Evolutionary conservation across 306 rosid species (phyloP).

Genomic region (Cicer chorassanicum): DNA sequence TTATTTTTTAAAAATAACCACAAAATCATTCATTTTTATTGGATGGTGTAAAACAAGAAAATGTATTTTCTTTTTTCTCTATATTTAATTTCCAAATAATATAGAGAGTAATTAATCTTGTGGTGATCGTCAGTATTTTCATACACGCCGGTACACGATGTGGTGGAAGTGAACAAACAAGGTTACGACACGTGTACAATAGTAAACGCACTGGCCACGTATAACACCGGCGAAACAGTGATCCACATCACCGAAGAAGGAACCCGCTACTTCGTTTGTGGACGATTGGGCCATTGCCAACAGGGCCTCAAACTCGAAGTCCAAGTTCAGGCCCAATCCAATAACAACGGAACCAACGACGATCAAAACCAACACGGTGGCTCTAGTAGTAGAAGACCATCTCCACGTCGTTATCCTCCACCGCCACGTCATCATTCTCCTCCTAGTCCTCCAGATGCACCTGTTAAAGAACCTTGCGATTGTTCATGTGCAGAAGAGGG

Average conservation of each 20-base stretch:
- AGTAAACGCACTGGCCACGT: slow-evolving; percentile 51
- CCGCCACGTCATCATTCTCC: not conserved
- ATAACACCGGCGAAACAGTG: slow-evolving; percentile 67
- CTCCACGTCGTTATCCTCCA: slow-evolving; percentile 20
- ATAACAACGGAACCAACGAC: slow-evolving; percentile 43
- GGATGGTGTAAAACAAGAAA: too few species aligned
- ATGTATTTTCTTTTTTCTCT: too few species aligned
- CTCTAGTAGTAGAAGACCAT: not conserved
- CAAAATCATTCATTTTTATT: too few species aligned
- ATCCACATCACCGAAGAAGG: slow-evolving; percentile 56
- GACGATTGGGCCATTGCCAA: slow-evolving; percentile 64
- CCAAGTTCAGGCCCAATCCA: slow-evolving; percentile 54
- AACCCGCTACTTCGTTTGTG: slow-evolving; percentile 73
- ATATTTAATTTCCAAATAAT: too few species aligned
- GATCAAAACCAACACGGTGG: not conserved
- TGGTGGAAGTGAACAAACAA: slow-evolving; percentile 61
- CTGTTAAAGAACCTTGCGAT: slow-evolving; percentile 35
- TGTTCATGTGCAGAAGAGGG: slow-evolving; percentile 32
- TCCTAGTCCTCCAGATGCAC: not conserved
- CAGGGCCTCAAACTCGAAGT: slow-evolving; percentile 74
- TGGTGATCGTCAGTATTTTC: slow-evolving; percentile 64
- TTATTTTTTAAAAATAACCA: too few species aligned
- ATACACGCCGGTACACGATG: slow-evolving; percentile 77
- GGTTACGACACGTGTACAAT: slow-evolving; percentile 62
- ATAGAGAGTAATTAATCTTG: too few species aligned